These are phyloP conservation scores for Blepharisma japonicum DNA, from an alignment of 73 alveolate species.

Conservation along the genomic window DNA sequence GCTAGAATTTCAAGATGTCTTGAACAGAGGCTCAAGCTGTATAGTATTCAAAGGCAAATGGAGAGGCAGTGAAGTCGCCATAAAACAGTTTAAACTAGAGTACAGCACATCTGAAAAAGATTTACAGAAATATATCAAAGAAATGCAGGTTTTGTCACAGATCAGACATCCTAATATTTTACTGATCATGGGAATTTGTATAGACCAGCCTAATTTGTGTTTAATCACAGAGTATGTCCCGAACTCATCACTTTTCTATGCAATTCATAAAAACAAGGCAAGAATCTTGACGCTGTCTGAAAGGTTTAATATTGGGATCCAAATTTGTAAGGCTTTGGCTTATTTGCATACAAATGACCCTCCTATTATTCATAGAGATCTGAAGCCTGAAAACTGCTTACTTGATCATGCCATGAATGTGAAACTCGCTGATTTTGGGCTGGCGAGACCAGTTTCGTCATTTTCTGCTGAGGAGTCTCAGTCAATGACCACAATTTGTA, in stretches of 20 bases:
- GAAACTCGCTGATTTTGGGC: constrained; percentile 55
- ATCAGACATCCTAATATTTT: constrained; percentile 95
- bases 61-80: constrained; percentile 76
- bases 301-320: neutral
- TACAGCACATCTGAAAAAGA: constrained; percentile 86
- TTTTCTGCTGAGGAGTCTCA: constrained; percentile 78
- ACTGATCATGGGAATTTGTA: constrained; percentile 85
- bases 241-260: constrained; percentile 78
- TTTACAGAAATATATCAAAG: constrained; percentile 86
- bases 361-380: constrained; percentile 61
- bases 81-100: constrained; percentile 78
- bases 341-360: constrained; percentile 52
- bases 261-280: constrained; percentile 70
- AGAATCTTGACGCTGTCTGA: neutral
- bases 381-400: constrained; percentile 72
- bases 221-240: constrained; percentile 85
- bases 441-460: constrained; percentile 94
- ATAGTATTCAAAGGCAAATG: constrained; percentile 87
- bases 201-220: constrained; percentile 86
- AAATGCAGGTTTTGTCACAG: constrained; percentile 82
- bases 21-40: constrained; percentile 27
- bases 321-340: constrained; percentile 4
- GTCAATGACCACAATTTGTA: constrained; percentile 86
- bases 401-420: constrained; percentile 78
- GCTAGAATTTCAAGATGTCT: constrained; percentile 7